These are phyloP conservation scores for Porphyra umbilicalis DNA, from an alignment of 31 red algal species.

Conservation along the genomic window DNA sequence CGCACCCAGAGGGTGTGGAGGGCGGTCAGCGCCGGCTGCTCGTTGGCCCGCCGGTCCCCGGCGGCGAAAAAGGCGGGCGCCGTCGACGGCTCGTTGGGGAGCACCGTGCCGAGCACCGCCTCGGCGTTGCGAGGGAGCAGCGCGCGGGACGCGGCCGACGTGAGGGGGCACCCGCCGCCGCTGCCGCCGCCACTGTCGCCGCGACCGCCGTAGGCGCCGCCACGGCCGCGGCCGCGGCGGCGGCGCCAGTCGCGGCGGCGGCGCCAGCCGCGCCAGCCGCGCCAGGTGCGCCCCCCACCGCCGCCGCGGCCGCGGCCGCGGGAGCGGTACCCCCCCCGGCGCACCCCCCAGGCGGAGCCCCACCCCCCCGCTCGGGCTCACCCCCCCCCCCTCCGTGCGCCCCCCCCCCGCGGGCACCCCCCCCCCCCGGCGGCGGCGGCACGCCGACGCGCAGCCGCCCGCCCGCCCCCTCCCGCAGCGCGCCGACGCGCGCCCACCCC, in stretches of 20 bases:
- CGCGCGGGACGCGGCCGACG: too few species aligned
- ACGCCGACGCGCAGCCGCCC: neutral
- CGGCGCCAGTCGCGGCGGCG: neutral
- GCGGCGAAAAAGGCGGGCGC: constrained; percentile 25
- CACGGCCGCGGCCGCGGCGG: neutral
- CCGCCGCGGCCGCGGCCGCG: too few species aligned
- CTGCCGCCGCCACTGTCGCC: too few species aligned
- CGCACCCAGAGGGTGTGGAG: constrained; percentile 55
- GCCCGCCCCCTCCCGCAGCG: neutral
- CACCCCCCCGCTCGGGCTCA: too few species aligned
- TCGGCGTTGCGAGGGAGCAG: neutral
- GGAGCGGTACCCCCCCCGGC: too few species aligned
- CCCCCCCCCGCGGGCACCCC: too few species aligned
- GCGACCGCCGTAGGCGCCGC: neutral
- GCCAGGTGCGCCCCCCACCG: neutral
- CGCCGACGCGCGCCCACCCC: neutral
- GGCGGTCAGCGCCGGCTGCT: constrained; percentile 36
- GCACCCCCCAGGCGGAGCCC: too few species aligned
- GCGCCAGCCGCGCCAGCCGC: neutral
- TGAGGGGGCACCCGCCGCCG: too few species aligned
- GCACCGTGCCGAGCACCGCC: neutral
- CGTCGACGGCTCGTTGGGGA: constrained; percentile 34
- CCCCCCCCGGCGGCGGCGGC: too few species aligned
- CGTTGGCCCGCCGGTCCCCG: constrained; percentile 63
- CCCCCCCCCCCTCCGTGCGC: too few species aligned